phyloP scores from a whole-genome alignment of 2,329 filamentous ascomycete species.

The Pseudogymnoascus sp. region DNA sequence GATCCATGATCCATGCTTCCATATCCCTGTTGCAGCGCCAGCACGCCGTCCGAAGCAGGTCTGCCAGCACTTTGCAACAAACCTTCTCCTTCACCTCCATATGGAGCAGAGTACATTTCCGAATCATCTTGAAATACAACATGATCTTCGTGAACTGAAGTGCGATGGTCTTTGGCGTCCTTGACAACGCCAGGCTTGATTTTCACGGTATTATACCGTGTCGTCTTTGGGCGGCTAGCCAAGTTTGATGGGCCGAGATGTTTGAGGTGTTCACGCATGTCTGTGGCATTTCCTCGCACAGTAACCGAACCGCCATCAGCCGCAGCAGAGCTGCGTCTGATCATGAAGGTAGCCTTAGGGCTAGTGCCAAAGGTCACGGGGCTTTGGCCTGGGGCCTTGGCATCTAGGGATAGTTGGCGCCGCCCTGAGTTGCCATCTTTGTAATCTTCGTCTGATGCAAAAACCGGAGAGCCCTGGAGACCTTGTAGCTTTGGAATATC shows the following conservation, averaged over 20 bases:
- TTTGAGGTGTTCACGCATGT: conserved; percentile 57
- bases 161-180: conserved; percentile 13
- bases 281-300: conserved; percentile 53
- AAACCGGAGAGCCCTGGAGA: conserved; percentile 10
- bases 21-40: conserved; percentile 50
- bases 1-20: conserved; percentile 34
- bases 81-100: conserved; percentile 45
- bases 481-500: conserved; percentile 28
- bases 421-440: conserved; percentile 30
- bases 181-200: conserved; percentile 46
- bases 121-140: conserved; percentile 14
- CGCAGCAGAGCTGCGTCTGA: conserved; percentile 49
- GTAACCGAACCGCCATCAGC: conserved; percentile 48
- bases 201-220: conserved; percentile 56
- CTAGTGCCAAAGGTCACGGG: conserved; percentile 22
- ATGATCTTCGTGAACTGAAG: conserved; percentile 6
- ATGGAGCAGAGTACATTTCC: conserved; percentile 34
- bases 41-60: conserved; percentile 58
- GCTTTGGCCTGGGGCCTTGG: conserved; percentile 12
- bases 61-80: conserved; percentile 45
- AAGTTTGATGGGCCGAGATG: conserved; percentile 61
- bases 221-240: conserved; percentile 56
- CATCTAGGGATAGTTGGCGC: not conserved
- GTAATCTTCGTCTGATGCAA: not conserved
- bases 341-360: conserved; percentile 47